Percentiles rank a stretch among this genome's conserved stretches.
These are phyloP conservation scores for Rhododendron molle DNA, from an alignment of 148 eudicot species.

Conservation along the genomic window DNA sequence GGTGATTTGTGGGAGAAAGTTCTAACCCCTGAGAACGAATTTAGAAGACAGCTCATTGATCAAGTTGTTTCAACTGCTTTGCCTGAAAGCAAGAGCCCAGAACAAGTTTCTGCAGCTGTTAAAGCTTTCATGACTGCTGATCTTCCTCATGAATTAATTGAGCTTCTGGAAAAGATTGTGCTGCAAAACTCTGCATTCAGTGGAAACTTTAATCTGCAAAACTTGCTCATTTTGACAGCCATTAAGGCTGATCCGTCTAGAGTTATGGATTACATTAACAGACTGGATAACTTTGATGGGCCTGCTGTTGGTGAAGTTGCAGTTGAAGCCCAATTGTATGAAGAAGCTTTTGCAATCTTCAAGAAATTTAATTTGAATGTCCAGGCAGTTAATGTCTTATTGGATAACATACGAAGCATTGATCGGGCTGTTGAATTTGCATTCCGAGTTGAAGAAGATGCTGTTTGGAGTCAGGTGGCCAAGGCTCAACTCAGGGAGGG, in stretches of 20 bases:
- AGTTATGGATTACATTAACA: constrained; percentile 91
- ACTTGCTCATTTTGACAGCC: constrained; percentile 89
- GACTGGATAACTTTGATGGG: constrained; percentile 96
- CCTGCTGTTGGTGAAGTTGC: constrained; percentile 98
- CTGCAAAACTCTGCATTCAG: constrained; percentile 98
- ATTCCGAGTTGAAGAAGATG: constrained; percentile 97
- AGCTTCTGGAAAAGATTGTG: constrained; percentile 92
- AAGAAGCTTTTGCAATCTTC: constrained; percentile 91
- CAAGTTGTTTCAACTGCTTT: constrained; percentile 98
- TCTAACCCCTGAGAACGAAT: constrained; percentile 86
- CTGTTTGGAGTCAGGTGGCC: constrained; percentile 96
- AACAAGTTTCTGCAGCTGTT: constrained; percentile 99
- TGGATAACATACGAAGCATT: constrained; percentile 69
- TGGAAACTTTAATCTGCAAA: constrained; percentile 91
- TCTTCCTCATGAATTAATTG: constrained; percentile 95
- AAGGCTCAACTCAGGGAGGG: constrained; percentile 89
- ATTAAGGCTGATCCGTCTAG: constrained; percentile 93
- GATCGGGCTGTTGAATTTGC: constrained; percentile 97
- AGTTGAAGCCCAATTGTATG: constrained; percentile 86
- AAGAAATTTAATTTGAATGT: constrained; percentile 95
- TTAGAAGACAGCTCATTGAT: constrained; percentile 87
- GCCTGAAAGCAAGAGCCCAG: constrained; percentile 99
- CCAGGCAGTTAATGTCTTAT: constrained; percentile 81
- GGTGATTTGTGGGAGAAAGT: constrained; percentile 92
- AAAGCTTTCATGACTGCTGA: constrained; percentile 99